phyloP scores from a whole-genome alignment of 352 stramenopile genomes.

The Plasmopara viticola region DNA sequence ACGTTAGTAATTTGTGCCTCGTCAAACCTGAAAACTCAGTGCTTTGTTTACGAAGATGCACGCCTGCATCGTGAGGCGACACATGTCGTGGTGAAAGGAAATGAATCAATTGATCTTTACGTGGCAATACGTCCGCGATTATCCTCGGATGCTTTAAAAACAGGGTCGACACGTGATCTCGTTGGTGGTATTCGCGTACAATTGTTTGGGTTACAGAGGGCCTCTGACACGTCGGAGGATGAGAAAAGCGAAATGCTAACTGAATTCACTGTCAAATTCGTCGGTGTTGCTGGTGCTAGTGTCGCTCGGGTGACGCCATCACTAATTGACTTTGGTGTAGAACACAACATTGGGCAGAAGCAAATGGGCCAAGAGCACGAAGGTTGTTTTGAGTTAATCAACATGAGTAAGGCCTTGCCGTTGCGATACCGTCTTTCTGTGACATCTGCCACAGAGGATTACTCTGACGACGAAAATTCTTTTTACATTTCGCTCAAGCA shows the following conservation, averaged over 20 bases:
- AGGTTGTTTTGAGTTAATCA: conserved; percentile 70
- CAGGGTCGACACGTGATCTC: conserved; percentile 65
- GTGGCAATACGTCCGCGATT: conserved; percentile 75
- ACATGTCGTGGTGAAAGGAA: conserved; percentile 63
- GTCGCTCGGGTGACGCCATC: conserved; percentile 58
- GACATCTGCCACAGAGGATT: conserved; percentile 46
- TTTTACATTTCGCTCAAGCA: conserved; percentile 62
- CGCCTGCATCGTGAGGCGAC: conserved; percentile 65
- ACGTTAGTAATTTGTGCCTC: conserved; percentile 69
- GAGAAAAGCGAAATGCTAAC: conserved; percentile 72
- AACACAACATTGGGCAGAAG: conserved; percentile 45
- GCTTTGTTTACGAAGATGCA: conserved; percentile 81
- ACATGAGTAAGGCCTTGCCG: conserved; percentile 75
- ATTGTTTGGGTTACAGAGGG: conserved; percentile 43
- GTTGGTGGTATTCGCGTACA: conserved; percentile 86
- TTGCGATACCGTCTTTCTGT: conserved; percentile 73
- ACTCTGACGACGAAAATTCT: conserved; percentile 74
- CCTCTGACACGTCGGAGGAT: conserved; percentile 12
- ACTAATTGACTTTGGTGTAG: conserved; percentile 73
- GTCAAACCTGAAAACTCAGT: conserved; percentile 86
- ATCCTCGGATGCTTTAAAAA: conserved; percentile 75
- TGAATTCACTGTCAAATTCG: conserved; percentile 87
- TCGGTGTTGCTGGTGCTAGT: conserved; percentile 75
- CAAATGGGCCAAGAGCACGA: conserved; percentile 48
- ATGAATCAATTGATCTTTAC: conserved; percentile 64